Conservation (phyloP, 2,329 filamentous ascomycete genomes). For the Colletotrichum spaethianum region DNA sequence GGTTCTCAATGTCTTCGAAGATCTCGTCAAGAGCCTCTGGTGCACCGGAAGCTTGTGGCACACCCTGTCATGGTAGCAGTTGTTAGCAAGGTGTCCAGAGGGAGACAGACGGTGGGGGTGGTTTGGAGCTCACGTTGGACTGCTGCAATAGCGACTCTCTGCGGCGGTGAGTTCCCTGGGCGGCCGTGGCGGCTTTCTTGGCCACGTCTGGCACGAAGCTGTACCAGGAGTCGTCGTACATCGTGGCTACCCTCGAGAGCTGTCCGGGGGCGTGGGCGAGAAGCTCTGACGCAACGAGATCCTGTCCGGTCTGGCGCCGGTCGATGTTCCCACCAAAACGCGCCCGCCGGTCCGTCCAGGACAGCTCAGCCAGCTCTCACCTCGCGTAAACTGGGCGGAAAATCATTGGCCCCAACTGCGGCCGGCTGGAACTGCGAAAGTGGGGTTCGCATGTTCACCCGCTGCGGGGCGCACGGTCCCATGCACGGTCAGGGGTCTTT, state of each 20-base stretch:
- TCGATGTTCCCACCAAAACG: conserved; percentile 20
- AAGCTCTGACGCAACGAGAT: conserved; percentile 12
- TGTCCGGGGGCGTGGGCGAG: conserved; percentile 4
- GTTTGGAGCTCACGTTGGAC: conserved; percentile 66
- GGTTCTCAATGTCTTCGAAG: conserved; percentile 69
- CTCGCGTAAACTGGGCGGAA: conserved; percentile 33
- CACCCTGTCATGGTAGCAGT: conserved; percentile 58
- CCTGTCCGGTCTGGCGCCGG: conserved; percentile 26
- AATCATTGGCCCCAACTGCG: conserved; percentile 39
- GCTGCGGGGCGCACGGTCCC: conserved; percentile 38
- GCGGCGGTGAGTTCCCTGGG: conserved; percentile 70
- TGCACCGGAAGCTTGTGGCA: conserved; percentile 64
- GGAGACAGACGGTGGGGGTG: not conserved
- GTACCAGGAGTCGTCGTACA: conserved; percentile 91
- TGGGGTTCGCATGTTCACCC: conserved; percentile 25
- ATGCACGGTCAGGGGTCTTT: conserved; percentile 30
- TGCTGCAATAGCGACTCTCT: conserved; percentile 79
- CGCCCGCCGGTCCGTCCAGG: not conserved
- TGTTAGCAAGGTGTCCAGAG: conserved; percentile 41
- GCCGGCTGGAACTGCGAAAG: not conserved
- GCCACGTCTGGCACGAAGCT: conserved; percentile 78
- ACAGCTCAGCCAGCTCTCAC: conserved; percentile 19
- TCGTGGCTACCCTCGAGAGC: conserved; percentile 52
- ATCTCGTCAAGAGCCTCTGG: conserved; percentile 71
- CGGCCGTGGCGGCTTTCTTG: conserved; percentile 62